Evolutionary conservation across 163 green algal genomes (phyloP), one percentile per base, ranked within the genome.

Genomic region (Scenedesmus sp.): DNA sequence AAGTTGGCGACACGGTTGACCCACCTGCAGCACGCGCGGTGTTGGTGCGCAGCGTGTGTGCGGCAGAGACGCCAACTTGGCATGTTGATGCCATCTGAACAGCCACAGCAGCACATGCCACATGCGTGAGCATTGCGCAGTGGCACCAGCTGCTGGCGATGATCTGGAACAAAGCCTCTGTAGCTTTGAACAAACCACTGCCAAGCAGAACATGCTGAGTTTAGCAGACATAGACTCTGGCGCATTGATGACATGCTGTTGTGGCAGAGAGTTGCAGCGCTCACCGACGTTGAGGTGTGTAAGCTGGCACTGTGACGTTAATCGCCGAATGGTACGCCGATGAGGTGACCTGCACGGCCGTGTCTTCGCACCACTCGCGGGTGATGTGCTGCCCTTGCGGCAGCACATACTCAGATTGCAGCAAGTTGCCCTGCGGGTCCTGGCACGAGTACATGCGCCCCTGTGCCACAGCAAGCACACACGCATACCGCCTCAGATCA

Each of bases 1-100:
- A 97, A 98, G 91, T 96, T 94, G 12, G 83, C 59, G 43, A 65
- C 40, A 30, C 35, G 80, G 37, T 94, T 89, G 26, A 92, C 70
- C 94, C 94, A 96, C 13, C 88, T 89, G 81, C 65, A 79, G 26
- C 30, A 46, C 49, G 24, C 30, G 43, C 30, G 73, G 3, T 15
- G 73, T 30, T 30, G 73, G 35, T 51, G 53, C 53, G 78, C 2
- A 81, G 72, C 72, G 37, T 16, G 37, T 43, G 9, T 81, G 72
- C 72, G 1, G 33, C 3, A 81, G 7, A 53, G 10, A 53, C 46
- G 10, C 46, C 46, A 53, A 53, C 46, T 53, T 53, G 46, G 10
- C 46, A 56, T 56, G 46, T 12, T 61, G 51, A 20, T 61, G 51
- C 13, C 51, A 61, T 22, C 51, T 26, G 51, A 16, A 40, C 68